A percentile compares a stretch with the other conserved stretches of the same genome.
Conservation (phyloP, 345 rosid species). For the Moringa oleifera region DNA sequence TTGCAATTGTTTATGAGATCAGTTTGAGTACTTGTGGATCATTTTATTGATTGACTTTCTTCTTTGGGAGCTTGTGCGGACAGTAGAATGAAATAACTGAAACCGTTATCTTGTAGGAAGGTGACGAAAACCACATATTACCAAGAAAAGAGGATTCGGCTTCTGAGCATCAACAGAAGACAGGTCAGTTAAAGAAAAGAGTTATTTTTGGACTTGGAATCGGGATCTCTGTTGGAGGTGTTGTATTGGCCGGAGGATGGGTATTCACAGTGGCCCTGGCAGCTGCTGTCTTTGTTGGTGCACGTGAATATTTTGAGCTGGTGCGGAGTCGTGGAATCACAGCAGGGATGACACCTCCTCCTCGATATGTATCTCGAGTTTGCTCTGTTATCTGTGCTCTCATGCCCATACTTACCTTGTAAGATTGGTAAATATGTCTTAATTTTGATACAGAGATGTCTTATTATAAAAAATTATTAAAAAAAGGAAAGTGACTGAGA, state of each 20-base stretch:
- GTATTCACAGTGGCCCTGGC: slow-evolving; percentile 58
- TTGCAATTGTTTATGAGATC: not conserved
- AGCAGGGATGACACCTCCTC: slow-evolving; percentile 95
- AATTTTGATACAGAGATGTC: not conserved
- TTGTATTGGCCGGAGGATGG: slow-evolving; percentile 91
- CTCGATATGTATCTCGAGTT: slow-evolving; percentile 80
- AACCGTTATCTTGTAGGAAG: slow-evolving; percentile 39
- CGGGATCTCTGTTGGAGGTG: slow-evolving; percentile 66
- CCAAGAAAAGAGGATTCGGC: slow-evolving; percentile 25
- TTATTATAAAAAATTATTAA: too few relatives aligned
- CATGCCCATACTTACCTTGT: slow-evolving; percentile 86
- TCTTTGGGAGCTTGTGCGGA: not conserved
- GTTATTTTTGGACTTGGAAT: slow-evolving; percentile 73
- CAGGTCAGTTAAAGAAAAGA: slow-evolving; percentile 59
- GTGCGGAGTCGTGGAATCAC: slow-evolving; percentile 82
- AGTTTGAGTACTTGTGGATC: too few relatives aligned
- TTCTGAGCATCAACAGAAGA: slow-evolving; percentile 37
- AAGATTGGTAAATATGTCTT: slow-evolving; percentile 26
- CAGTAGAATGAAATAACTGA: slow-evolving; percentile 13
- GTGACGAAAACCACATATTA: slow-evolving; percentile 28
- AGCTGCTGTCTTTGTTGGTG: slow-evolving; percentile 62
- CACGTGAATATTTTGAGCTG: slow-evolving; percentile 80
- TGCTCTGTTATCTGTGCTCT: slow-evolving; percentile 78
- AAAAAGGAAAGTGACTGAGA: too few relatives aligned
- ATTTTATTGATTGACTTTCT: not conserved